phyloP scores from a whole-genome alignment of 768 basidiomycete genomes.

The Suillus subaureus region DNA sequence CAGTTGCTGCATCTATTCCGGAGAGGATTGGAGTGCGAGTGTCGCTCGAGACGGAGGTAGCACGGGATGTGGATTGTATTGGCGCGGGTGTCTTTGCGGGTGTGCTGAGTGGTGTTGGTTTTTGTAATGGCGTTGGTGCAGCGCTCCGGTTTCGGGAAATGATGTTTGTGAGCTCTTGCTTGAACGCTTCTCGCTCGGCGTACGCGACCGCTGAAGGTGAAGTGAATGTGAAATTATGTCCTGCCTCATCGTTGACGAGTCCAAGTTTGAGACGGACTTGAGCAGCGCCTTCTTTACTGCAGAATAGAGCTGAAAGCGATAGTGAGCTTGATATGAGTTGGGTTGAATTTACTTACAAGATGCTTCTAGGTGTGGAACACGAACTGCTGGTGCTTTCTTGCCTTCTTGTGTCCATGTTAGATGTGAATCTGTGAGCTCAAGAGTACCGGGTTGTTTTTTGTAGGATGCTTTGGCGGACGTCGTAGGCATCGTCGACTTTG shows the following conservation, averaged over 20 bases:
- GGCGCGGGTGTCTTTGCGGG: conserved; percentile 36
- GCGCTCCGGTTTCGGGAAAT: conserved; percentile 69
- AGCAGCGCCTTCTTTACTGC: conserved; percentile 80
- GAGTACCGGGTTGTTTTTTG: conserved; percentile 78
- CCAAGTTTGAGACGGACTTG: conserved; percentile 81
- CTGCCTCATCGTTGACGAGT: conserved; percentile 65
- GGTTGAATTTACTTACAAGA: conserved; percentile 49
- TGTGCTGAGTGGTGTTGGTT: conserved; percentile 28
- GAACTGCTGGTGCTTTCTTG: conserved; percentile 62
- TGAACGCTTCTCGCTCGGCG: conserved; percentile 80
- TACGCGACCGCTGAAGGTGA: conserved; percentile 65
- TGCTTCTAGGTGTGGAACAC: conserved; percentile 60
- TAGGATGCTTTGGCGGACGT: conserved; percentile 75
- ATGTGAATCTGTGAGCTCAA: conserved; percentile 72
- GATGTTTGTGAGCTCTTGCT: conserved; percentile 73
- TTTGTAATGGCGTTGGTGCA: conserved; percentile 26
- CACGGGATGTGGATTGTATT: conserved; percentile 58
- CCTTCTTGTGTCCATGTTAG: conserved; percentile 83
- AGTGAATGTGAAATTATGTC: conserved; percentile 83
- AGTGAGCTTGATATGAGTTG: conserved; percentile 1
- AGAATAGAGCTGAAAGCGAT: conserved; percentile 65
- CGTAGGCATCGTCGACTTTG: conserved; percentile 53
- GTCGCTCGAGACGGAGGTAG: conserved; percentile 62
- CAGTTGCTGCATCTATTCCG: conserved; percentile 60
- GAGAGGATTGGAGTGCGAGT: conserved; percentile 54